phyloP scores from a whole-genome alignment of 2,329 filamentous ascomycete genomes.

The Fonsecaea pedrosoi region DNA sequence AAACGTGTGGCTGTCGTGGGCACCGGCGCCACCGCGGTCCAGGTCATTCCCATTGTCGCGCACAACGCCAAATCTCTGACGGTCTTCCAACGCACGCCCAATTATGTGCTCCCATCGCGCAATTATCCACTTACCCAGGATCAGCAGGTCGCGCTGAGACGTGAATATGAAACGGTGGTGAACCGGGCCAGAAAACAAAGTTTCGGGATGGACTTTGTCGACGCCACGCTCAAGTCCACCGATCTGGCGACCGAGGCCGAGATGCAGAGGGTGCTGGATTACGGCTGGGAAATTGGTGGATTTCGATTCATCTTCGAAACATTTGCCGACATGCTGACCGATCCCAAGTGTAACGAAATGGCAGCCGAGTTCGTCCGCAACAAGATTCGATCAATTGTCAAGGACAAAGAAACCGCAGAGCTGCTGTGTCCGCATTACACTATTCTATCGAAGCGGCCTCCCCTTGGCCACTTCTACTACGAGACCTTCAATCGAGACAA shows the following conservation, averaged over 20 bases:
- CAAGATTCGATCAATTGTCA: constrained; percentile 59
- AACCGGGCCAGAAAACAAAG: constrained; percentile 41
- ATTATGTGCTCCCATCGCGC: constrained; percentile 46
- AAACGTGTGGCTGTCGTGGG: constrained; percentile 69
- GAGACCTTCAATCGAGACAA: constrained; percentile 49
- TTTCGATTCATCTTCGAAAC: constrained; percentile 62
- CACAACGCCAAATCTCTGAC: constrained; percentile 41
- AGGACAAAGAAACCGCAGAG: constrained; percentile 58
- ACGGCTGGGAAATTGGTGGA: constrained; percentile 53
- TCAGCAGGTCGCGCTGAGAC: constrained; percentile 42
- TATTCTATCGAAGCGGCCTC: constrained; percentile 36
- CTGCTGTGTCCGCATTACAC: constrained; percentile 57
- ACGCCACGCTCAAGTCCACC: constrained; percentile 2
- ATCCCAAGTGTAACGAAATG: constrained; percentile 57
- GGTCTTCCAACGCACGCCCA: constrained; percentile 68
- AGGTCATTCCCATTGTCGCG: constrained; percentile 42
- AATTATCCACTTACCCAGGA: constrained; percentile 34
- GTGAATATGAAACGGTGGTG: constrained; percentile 39
- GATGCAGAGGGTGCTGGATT: constrained; percentile 42
- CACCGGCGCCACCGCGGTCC: constrained; percentile 62
- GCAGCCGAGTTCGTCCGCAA: constrained; percentile 63
- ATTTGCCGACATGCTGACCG: constrained; percentile 62
- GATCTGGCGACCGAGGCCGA: constrained; percentile 31
- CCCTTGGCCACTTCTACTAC: constrained; percentile 39
- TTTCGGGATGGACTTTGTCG: constrained; percentile 41